Conservation (phyloP, 169 alveolate genomes). For the Plasmodium adleri region DNA sequence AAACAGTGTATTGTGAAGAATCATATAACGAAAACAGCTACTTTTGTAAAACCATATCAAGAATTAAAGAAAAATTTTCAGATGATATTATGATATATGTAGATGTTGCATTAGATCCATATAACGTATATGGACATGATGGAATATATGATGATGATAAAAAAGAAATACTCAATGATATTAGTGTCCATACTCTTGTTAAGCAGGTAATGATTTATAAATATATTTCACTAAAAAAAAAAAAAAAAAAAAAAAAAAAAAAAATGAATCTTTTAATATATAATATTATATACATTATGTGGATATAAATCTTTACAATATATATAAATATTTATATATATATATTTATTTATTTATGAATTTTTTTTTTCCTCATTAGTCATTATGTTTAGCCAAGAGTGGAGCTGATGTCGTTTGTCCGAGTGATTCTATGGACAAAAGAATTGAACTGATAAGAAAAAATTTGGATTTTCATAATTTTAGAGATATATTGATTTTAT, state of each 20-base stretch:
- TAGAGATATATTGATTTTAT: slow-evolving; percentile 84
- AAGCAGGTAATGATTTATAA: slow-evolving; percentile 74
- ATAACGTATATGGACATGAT: slow-evolving; percentile 82
- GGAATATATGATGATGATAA: slow-evolving; percentile 81
- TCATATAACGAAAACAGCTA: slow-evolving; percentile 79
- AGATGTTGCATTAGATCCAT: slow-evolving; percentile 85
- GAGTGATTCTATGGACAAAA: slow-evolving; percentile 93
- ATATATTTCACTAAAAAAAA: too few species aligned
- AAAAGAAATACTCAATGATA: slow-evolving; percentile 80
- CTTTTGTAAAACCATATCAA: slow-evolving; percentile 76
- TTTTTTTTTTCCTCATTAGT: slow-evolving; percentile 40
- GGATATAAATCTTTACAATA: background rate
- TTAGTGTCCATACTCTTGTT: slow-evolving; percentile 79
- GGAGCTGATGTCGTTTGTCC: slow-evolving; percentile 93
- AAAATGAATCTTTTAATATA: too few species aligned
- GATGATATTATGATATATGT: slow-evolving; percentile 77
- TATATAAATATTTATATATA: background rate
- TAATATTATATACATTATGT: background rate
- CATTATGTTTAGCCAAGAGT: slow-evolving; percentile 84
- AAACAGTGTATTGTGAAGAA: slow-evolving; percentile 79
- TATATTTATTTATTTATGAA: background rate
- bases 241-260: too few species aligned
- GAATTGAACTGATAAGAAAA: slow-evolving; percentile 87
- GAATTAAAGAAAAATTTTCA: slow-evolving; percentile 78
- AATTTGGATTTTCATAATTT: slow-evolving; percentile 81